Evolutionary conservation across 192 early-diverging fungal species (phyloP).

Genomic region (Umbelopsis vinacea): DNA sequence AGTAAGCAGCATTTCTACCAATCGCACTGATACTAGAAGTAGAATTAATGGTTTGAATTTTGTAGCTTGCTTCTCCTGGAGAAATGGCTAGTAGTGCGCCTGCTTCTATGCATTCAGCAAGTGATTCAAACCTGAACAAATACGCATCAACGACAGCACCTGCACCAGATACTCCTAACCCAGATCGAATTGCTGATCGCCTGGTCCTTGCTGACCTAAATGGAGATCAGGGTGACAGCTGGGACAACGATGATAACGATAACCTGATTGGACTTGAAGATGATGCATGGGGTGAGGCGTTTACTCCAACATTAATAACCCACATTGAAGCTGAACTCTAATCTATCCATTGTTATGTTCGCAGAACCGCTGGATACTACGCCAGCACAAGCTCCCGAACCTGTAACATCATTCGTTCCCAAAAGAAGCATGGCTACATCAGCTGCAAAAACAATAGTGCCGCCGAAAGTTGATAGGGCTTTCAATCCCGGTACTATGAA

Average conservation of each 20-base stretch:
- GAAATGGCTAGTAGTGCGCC: constrained; percentile 31
- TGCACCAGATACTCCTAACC: constrained; percentile 27
- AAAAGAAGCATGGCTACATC: neutral
- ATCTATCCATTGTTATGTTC: no score
- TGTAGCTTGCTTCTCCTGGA: constrained; percentile 41
- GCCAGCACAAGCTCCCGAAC: neutral
- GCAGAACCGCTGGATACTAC: constrained; percentile 24
- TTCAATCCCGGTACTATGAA: constrained; percentile 23
- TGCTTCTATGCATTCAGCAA: neutral
- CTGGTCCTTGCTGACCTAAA: constrained; percentile 38
- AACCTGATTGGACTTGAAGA: constrained; percentile 43
- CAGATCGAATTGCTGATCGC: constrained; percentile 36
- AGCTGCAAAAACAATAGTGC: neutral
- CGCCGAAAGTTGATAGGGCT: neutral
- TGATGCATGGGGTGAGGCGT: constrained; percentile 43
- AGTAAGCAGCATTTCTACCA: constrained; percentile 38
- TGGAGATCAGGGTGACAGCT: constrained; percentile 27
- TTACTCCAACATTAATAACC: no score
- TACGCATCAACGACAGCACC: constrained; percentile 22
- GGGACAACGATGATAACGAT: constrained; percentile 28
- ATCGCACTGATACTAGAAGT: constrained; percentile 27
- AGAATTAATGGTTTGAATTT: constrained; percentile 16
- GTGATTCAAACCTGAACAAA: constrained; percentile 27
- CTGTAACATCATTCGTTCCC: constrained; percentile 29
- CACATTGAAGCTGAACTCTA: no score